phyloP scores from a whole-genome alignment of 768 basidiomycete species.

The Lactifluus piperatus region DNA sequence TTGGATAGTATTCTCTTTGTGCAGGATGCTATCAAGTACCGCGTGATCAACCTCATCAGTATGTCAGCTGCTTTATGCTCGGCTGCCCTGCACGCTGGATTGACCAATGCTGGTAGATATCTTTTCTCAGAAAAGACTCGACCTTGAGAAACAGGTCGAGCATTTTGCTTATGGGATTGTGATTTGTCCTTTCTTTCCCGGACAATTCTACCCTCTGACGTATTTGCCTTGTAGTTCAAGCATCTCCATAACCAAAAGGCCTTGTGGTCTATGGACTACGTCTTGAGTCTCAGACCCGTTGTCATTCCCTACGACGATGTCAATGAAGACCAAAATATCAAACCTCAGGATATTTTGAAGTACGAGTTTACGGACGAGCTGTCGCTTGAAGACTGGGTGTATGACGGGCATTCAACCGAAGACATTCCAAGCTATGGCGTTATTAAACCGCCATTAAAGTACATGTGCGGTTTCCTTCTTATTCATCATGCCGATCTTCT shows the following conservation, averaged over 20 bases:
- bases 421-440: not conserved
- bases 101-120: constrained; percentile 2
- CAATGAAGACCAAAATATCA: constrained; percentile 2
- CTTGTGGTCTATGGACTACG: constrained; percentile 3
- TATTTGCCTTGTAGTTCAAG: not conserved
- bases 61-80: not conserved
- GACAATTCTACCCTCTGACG: not conserved
- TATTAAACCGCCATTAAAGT: not conserved
- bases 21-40: not conserved
- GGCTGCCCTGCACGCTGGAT: not conserved
- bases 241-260: not conserved
- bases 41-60: not conserved
- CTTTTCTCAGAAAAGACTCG: constrained; percentile 18
- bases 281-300: not conserved
- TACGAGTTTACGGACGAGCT: not conserved
- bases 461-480: not conserved
- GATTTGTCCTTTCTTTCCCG: not conserved
- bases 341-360: constrained; percentile 5
- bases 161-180: constrained; percentile 21
- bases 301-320: constrained; percentile 3
- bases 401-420: constrained; percentile 6
- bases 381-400: constrained; percentile 3
- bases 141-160: constrained; percentile 18
- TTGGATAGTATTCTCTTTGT: not conserved
- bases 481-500: not conserved